These are phyloP conservation scores for Cryphonectria radicalis DNA, from an alignment of 2,329 filamentous ascomycete species.

Conservation along the genomic window DNA sequence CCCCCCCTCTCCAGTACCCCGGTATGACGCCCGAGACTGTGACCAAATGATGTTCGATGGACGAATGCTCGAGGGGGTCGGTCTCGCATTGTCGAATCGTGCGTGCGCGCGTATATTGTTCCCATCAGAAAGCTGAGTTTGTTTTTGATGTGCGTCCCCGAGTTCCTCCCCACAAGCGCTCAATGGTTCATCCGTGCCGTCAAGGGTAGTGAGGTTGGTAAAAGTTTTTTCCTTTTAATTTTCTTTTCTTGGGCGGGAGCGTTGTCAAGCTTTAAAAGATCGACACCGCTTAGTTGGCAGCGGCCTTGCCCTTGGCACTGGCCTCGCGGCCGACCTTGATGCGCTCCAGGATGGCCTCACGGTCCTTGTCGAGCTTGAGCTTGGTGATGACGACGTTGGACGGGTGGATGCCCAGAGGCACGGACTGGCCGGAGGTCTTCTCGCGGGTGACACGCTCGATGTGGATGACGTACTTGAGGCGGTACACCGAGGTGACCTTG, in stretches of 20 bases:
- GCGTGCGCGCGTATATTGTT: slow-evolving; percentile 23
- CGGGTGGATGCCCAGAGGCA: slow-evolving; percentile 91
- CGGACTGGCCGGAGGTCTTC: slow-evolving; percentile 95
- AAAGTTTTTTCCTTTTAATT: slow-evolving; percentile 16
- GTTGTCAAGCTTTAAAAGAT: background rate
- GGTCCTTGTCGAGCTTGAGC: slow-evolving; percentile 97
- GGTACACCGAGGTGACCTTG: slow-evolving; percentile 97
- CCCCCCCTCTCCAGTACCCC: slow-evolving; percentile 26
- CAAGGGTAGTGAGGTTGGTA: background rate
- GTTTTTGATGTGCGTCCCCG: slow-evolving; percentile 21
- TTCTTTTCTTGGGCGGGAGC: background rate
- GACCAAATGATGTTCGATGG: slow-evolving; percentile 17
- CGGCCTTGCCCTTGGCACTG: slow-evolving; percentile 71
- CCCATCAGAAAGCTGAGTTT: slow-evolving; percentile 27
- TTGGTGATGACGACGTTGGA: slow-evolving; percentile 99
- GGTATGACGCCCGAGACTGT: slow-evolving; percentile 38
- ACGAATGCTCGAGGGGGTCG: slow-evolving; percentile 16
- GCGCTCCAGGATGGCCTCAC: slow-evolving; percentile 85
- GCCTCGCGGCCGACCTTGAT: slow-evolving; percentile 81
- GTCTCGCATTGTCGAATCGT: slow-evolving; percentile 15
- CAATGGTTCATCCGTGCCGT: slow-evolving; percentile 15
- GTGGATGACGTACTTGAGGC: slow-evolving; percentile 97
- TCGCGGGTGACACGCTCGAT: slow-evolving; percentile 95
- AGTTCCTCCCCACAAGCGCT: slow-evolving; percentile 29
- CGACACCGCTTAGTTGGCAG: slow-evolving; percentile 48